Conservation (phyloP, 139 green algal species). For the Ulvella scutata region DNA sequence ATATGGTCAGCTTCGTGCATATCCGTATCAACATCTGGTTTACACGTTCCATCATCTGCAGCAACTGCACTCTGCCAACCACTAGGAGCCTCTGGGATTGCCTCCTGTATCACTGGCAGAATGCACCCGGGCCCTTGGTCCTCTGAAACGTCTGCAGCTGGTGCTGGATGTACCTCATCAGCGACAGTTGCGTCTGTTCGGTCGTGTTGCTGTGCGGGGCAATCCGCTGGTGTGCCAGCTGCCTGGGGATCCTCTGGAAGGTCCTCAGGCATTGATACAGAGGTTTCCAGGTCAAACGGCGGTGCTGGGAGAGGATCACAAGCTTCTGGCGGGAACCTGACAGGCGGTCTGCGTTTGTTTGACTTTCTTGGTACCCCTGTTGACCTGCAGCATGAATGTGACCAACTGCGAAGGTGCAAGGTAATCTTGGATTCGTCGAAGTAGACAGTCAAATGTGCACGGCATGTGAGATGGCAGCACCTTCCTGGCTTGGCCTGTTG, state of each 20-base stretch:
- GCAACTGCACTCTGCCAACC: not conserved
- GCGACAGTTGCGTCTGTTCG: not conserved
- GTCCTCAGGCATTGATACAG: too few species aligned
- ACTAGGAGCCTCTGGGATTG: not conserved
- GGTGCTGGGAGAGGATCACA: too few species aligned
- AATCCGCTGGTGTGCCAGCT: not conserved
- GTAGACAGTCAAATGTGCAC: not conserved
- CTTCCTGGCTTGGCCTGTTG: not conserved
- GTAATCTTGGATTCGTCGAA: not conserved
- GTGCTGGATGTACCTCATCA: not conserved
- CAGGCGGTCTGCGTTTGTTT: not conserved
- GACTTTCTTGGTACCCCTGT: not conserved
- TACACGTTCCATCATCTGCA: not conserved
- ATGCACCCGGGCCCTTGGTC: not conserved
- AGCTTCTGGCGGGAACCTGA: not conserved
- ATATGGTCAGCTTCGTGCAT: not conserved
- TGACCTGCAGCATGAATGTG: not conserved
- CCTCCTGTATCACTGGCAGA: slow-evolving; percentile 1
- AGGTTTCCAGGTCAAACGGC: too few species aligned
- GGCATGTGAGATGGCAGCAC: not conserved
- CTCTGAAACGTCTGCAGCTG: not conserved
- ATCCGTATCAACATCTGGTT: not conserved
- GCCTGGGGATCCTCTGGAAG: not conserved
- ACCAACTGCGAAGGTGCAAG: not conserved
- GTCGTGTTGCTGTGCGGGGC: not conserved